Conservation (phyloP, 306 rosid genomes). For the Erythrophleum fordii region DNA sequence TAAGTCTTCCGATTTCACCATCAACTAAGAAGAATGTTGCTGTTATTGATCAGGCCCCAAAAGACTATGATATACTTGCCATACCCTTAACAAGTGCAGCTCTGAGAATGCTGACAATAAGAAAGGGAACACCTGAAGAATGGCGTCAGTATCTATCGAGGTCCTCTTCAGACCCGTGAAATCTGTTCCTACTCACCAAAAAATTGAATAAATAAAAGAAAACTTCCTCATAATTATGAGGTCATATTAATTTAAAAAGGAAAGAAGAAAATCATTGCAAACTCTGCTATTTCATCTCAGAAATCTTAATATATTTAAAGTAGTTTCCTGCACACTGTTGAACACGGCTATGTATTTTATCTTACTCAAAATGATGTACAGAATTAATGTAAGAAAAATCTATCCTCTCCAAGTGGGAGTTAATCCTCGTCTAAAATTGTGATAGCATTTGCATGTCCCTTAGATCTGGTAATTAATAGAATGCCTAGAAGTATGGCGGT, state of each 20-base stretch:
- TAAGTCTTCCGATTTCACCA: not conserved
- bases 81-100: constrained; percentile 92
- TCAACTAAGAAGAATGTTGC: constrained; percentile 18
- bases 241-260: constrained; percentile 5
- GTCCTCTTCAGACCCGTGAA: constrained; percentile 50
- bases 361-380: constrained; percentile 22
- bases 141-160: constrained; percentile 88
- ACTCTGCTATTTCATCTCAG: constrained; percentile 30
- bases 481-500: not conserved
- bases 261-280: constrained; percentile 11
- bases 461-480: not conserved
- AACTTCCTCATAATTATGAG: constrained; percentile 31
- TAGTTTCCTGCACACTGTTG: constrained; percentile 27
- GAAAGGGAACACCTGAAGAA: constrained; percentile 90
- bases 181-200: constrained; percentile 21
- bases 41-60: constrained; percentile 71
- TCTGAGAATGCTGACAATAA: constrained; percentile 63
- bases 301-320: constrained; percentile 44
- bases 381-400: constrained; percentile 8
- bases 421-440: constrained; percentile 11
- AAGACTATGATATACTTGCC: constrained; percentile 90
- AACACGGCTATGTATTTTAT: not conserved
- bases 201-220: not conserved
- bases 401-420: not conserved
- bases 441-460: not conserved